These are phyloP conservation scores for Globisporangium mamillatum DNA, from an alignment of 352 stramenopile species.

Conservation along the genomic window DNA sequence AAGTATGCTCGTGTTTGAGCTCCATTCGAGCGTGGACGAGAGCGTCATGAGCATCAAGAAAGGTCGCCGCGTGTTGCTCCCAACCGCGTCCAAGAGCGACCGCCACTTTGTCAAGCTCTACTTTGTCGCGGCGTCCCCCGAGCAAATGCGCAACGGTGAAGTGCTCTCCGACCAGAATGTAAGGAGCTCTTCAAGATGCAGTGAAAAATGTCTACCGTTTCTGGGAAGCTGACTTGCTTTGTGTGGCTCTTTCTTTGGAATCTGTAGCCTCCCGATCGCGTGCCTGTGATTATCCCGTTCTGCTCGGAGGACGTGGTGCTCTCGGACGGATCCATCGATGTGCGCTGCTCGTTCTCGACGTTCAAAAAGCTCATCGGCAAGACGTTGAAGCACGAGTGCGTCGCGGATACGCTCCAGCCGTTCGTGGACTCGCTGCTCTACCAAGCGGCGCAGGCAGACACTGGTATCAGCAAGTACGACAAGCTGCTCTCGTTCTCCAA, in stretches of 20 bases:
- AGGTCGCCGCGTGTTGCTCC: background rate
- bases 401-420: slow-evolving; percentile 64
- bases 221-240: background rate
- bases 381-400: slow-evolving; percentile 61
- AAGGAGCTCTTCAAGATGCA: slow-evolving; percentile 6
- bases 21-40: slow-evolving; percentile 39
- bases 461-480: background rate
- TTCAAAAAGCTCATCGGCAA: slow-evolving; percentile 72
- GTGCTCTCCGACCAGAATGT: slow-evolving; percentile 58
- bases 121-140: slow-evolving; percentile 64
- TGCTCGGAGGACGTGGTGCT: slow-evolving; percentile 64
- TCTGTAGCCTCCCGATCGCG: slow-evolving; percentile 50
- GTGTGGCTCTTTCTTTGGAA: background rate
- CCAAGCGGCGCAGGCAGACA: slow-evolving; percentile 3
- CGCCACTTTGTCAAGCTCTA: slow-evolving; percentile 67
- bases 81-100: slow-evolving; percentile 15
- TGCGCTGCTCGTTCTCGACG: slow-evolving; percentile 56
- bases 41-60: slow-evolving; percentile 22
- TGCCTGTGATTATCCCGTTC: slow-evolving; percentile 62
- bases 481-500: slow-evolving; percentile 17
- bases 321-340: slow-evolving; percentile 34
- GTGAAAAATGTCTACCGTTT: background rate
- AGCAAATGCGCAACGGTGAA: slow-evolving; percentile 68
- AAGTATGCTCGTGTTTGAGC: slow-evolving; percentile 77
- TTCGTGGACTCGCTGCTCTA: slow-evolving; percentile 53